Percentiles rank a stretch among this genome's conserved stretches.
Evolutionary conservation across 768 basidiomycete species (phyloP).

Genomic region (Clitopilus hobsonii): DNA sequence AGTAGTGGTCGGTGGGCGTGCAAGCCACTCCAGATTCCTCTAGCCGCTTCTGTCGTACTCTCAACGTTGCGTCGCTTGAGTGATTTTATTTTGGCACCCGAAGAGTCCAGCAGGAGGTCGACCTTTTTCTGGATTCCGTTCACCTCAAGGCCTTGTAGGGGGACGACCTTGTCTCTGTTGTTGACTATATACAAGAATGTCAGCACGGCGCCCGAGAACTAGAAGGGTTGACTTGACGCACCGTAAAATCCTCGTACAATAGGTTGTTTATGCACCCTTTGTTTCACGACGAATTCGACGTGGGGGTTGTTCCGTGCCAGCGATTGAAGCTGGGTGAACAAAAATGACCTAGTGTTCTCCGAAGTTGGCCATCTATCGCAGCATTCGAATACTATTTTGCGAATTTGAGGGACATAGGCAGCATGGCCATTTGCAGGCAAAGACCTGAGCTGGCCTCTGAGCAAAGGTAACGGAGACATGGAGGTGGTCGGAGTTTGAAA

Average conservation of each 20-base stretch:
- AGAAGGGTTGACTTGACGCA: conserved; percentile 28
- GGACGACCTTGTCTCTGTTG: conserved; percentile 83
- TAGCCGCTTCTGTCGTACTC: conserved; percentile 73
- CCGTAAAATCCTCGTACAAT: conserved; percentile 83
- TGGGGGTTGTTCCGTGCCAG: conserved; percentile 74
- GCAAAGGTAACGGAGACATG: conserved; percentile 21
- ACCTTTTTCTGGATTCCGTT: conserved; percentile 75
- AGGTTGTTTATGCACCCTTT: conserved; percentile 71
- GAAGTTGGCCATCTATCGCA: conserved; percentile 83
- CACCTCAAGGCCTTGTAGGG: conserved; percentile 71
- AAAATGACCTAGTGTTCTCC: conserved; percentile 61
- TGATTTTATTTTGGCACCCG: conserved; percentile 79
- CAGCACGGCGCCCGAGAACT: conserved; percentile 5
- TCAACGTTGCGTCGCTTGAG: conserved; percentile 75
- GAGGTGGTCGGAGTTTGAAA: conserved; percentile 26
- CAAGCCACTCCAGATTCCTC: conserved; percentile 89
- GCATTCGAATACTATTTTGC: conserved; percentile 86
- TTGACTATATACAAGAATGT: conserved; percentile 53
- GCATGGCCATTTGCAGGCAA: conserved; percentile 69
- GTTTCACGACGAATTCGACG: conserved; percentile 80
- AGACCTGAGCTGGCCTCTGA: conserved; percentile 47
- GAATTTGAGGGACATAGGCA: conserved; percentile 70
- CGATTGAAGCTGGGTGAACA: conserved; percentile 55
- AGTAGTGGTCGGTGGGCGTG: conserved; percentile 67
- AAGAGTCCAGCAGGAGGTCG: conserved; percentile 79